phyloP scores from a whole-genome alignment of 441 rosid genomes.

The Flueggea neowawraea region DNA sequence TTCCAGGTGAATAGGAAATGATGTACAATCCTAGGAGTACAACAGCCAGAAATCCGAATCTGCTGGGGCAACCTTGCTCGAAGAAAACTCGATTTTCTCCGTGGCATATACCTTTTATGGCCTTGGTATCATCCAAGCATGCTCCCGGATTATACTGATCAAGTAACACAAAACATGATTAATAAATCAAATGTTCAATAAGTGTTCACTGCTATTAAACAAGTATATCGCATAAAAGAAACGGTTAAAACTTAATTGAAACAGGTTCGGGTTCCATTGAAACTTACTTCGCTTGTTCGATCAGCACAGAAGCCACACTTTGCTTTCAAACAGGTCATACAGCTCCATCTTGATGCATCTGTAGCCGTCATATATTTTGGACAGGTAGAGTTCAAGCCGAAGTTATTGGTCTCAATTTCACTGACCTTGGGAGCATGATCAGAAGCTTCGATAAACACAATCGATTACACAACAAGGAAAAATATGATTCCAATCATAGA shows the following conservation, averaged over 20 bases:
- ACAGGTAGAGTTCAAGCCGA: conserved; percentile 66
- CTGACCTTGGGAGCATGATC: conserved; percentile 51
- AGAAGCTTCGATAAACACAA: conserved; percentile 54
- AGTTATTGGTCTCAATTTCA: conserved; percentile 28
- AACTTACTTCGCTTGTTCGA: conserved; percentile 31
- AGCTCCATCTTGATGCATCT: conserved; percentile 48
- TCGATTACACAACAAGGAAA: conserved; percentile 45
- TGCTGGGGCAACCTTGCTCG: conserved; percentile 79
- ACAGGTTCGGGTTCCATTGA: neutral
- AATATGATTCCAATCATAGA: conserved; percentile 64
- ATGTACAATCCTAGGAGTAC: conserved; percentile 65
- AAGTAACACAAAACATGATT: neutral
- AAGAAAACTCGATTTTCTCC: conserved; percentile 43
- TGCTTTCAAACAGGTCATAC: conserved; percentile 67
- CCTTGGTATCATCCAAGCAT: conserved; percentile 45
- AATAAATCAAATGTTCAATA: neutral
- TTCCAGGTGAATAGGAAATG: conserved; percentile 71
- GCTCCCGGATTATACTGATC: conserved; percentile 65
- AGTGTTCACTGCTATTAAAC: too few species aligned
- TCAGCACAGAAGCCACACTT: conserved; percentile 64
- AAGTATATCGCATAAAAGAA: too few species aligned
- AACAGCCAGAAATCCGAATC: conserved; percentile 59
- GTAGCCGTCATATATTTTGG: conserved; percentile 28
- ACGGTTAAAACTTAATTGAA: too few species aligned
- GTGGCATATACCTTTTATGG: conserved; percentile 23